Conservation (phyloP, 331 rosid species). For the Quercus phellos region DNA sequence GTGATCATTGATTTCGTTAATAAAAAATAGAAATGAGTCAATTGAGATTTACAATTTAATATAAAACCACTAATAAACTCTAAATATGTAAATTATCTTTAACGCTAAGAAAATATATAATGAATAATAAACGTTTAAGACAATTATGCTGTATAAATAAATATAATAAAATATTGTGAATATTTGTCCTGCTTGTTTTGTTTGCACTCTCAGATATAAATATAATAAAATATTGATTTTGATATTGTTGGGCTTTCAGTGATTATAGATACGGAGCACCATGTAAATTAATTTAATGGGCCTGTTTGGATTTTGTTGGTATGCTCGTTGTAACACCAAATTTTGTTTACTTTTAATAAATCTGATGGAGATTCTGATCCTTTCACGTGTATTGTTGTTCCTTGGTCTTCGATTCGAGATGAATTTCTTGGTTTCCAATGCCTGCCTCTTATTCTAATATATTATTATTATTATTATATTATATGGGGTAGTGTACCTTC, state of each 20-base stretch:
- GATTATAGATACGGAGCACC: background rate
- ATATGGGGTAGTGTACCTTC: background rate
- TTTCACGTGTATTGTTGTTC: background rate
- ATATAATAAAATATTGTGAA: no score
- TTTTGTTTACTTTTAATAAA: background rate
- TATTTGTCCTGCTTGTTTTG: no score
- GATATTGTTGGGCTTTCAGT: background rate
- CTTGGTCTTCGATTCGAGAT: background rate
- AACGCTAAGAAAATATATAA: no score
- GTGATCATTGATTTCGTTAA: no score
- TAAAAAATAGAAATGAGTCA: no score
- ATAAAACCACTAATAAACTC: no score
- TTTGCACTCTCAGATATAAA: no score
- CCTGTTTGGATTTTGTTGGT: background rate
- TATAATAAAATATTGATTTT: background rate
- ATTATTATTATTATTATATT: background rate
- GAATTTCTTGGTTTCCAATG: background rate
- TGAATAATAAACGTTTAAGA: no score
- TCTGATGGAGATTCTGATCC: background rate
- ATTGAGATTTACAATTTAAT: no score
- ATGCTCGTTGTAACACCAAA: background rate
- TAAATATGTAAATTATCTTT: no score
- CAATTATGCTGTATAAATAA: no score
- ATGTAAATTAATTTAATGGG: background rate
- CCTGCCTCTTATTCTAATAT: background rate